Conservation (phyloP, 2,329 filamentous ascomycete species). For the Aspergillus carbonarius region DNA sequence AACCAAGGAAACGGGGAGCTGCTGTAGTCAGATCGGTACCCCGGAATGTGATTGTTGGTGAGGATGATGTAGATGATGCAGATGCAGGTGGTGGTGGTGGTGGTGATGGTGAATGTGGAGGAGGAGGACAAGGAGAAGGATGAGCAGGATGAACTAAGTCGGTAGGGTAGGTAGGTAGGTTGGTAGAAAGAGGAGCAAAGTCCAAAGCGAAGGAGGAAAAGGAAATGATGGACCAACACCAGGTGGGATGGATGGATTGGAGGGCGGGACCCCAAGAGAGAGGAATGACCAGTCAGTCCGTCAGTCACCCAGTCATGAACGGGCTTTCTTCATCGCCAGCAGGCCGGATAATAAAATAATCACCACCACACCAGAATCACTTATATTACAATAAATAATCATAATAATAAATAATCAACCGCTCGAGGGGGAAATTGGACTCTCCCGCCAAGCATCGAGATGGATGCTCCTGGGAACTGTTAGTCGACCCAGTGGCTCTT, state of each 20-base stretch:
- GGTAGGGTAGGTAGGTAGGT: conserved; percentile 3
- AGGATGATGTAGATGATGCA: neutral
- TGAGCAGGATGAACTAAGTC: neutral
- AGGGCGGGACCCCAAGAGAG: neutral
- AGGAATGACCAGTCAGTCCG: neutral
- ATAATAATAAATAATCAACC: no score
- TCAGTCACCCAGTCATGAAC: neutral
- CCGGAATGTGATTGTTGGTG: neutral
- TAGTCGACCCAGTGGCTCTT: neutral
- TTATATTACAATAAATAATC: no score
- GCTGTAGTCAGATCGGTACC: neutral
- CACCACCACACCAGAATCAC: no score
- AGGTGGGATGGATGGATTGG: conserved; percentile 1
- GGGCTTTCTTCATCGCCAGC: no score
- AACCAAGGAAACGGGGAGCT: neutral
- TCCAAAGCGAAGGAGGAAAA: conserved; percentile 2
- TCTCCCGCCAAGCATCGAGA: neutral
- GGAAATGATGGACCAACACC: conserved; percentile 2
- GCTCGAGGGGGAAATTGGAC: neutral
- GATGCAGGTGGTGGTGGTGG: neutral
- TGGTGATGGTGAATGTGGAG: neutral
- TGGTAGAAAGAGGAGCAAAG: conserved; percentile 3
- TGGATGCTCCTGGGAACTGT: neutral
- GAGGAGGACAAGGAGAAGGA: neutral
- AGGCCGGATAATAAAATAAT: no score